Conservation (phyloP, 2,329 filamentous ascomycete species). For the Chaetomium sp. region DNA sequence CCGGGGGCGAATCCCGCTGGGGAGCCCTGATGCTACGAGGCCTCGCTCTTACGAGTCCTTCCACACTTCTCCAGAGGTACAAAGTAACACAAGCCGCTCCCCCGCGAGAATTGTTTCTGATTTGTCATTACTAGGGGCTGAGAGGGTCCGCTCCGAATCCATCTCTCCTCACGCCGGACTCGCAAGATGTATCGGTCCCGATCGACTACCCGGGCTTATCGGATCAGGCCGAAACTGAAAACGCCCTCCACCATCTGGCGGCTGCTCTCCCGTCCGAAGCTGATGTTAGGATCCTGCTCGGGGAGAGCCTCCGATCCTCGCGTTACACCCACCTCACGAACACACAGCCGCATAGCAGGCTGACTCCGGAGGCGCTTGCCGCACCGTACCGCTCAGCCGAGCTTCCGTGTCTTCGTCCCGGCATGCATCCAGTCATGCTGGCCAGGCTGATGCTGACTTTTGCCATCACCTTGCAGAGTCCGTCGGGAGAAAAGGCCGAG, state of each 20-base stretch:
- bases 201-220: background rate
- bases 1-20: background rate
- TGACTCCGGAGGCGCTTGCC: constrained; percentile 9
- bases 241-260: background rate
- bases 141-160: background rate
- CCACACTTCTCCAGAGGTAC: background rate
- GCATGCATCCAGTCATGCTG: constrained; percentile 40
- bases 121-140: background rate
- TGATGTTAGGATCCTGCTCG: constrained; percentile 9
- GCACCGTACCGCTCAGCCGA: constrained; percentile 5
- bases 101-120: background rate
- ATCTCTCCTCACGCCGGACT: background rate
- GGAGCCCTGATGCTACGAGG: background rate
- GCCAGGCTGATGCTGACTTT: constrained; percentile 41
- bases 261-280: background rate
- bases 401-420: constrained; percentile 13
- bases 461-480: constrained; percentile 37
- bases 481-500: constrained; percentile 12
- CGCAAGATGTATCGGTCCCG: background rate
- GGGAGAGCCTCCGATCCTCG: background rate
- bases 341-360: constrained; percentile 11
- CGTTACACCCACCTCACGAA: constrained; percentile 10
- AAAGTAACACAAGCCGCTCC: background rate
- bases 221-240: constrained; percentile 1
- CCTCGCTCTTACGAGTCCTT: background rate